These are phyloP conservation scores for Ramaria sp. DNA, from an alignment of 768 basidiomycete species.

Conservation along the genomic window DNA sequence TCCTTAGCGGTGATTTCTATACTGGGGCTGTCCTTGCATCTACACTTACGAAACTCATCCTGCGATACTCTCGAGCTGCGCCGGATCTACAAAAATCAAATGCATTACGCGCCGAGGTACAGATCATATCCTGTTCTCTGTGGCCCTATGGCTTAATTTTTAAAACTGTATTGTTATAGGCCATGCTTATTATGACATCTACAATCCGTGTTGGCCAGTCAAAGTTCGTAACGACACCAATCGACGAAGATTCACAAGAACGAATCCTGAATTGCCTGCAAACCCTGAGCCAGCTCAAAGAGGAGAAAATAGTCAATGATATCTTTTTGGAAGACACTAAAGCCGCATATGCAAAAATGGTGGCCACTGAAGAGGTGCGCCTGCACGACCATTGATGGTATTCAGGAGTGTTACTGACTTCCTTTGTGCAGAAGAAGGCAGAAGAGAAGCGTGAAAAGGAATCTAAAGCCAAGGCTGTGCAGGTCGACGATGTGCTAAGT, in stretches of 20 bases:
- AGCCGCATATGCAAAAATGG: conserved; percentile 88
- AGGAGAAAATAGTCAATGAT: conserved; percentile 45
- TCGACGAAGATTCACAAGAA: conserved; percentile 96
- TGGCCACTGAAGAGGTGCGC: conserved; percentile 81
- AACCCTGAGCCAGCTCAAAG: conserved; percentile 73
- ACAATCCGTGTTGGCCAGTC: conserved; percentile 96
- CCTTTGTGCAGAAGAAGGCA: conserved; percentile 53
- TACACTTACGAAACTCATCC: conserved; percentile 82
- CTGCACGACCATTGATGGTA: background rate
- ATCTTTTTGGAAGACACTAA: conserved; percentile 83
- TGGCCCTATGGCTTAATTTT: background rate
- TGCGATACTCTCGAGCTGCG: conserved; percentile 50
- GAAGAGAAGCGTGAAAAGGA: conserved; percentile 85
- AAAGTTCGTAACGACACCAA: conserved; percentile 86
- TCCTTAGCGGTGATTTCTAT: conserved; percentile 95
- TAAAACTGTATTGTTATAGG: conserved; percentile 27
- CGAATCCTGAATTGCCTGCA: conserved; percentile 94
- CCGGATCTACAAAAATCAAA: conserved; percentile 53
- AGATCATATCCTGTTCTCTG: conserved; percentile 10
- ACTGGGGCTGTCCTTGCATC: conserved; percentile 87
- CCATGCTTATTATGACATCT: conserved; percentile 98
- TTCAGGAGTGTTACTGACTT: background rate
- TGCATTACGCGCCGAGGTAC: conserved; percentile 74
- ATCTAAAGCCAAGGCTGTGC: conserved; percentile 53
- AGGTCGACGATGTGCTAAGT: conserved; percentile 84